Evolutionary conservation across 2,329 filamentous ascomycete genomes (phyloP).

Genomic region (Diaporthe capsici): DNA sequence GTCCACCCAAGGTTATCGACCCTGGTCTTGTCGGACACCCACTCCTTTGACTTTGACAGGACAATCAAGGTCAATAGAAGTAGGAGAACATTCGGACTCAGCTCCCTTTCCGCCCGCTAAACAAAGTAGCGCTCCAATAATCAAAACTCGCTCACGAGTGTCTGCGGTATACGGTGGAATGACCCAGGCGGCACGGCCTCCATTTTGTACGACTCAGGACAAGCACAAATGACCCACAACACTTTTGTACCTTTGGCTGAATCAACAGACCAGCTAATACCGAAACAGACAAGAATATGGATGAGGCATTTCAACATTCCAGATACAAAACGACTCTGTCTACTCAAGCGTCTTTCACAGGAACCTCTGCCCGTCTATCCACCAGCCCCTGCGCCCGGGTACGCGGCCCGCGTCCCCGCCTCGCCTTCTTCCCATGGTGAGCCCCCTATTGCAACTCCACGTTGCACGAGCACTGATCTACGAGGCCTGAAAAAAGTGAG

Average conservation of each 20-base stretch:
- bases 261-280: background rate
- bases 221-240: background rate
- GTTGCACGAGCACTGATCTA: background rate
- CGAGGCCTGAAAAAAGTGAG: no score
- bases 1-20: background rate
- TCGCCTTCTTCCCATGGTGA: background rate
- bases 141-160: background rate
- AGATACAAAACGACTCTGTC: background rate
- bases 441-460: background rate
- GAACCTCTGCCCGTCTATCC: conserved; percentile 23
- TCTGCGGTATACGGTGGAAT: background rate
- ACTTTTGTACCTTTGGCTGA: background rate
- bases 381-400: background rate
- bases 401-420: conserved; percentile 8
- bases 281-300: background rate
- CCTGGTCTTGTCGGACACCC: background rate
- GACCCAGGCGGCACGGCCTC: background rate
- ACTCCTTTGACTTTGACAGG: background rate
- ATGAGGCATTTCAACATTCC: background rate
- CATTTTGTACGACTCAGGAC: background rate
- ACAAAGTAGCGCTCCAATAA: background rate
- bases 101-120: no score
- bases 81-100: background rate
- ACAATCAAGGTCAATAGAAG: background rate
- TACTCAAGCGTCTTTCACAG: background rate